Conservation (phyloP, 768 basidiomycete species). For the Pholiota microspora region DNA sequence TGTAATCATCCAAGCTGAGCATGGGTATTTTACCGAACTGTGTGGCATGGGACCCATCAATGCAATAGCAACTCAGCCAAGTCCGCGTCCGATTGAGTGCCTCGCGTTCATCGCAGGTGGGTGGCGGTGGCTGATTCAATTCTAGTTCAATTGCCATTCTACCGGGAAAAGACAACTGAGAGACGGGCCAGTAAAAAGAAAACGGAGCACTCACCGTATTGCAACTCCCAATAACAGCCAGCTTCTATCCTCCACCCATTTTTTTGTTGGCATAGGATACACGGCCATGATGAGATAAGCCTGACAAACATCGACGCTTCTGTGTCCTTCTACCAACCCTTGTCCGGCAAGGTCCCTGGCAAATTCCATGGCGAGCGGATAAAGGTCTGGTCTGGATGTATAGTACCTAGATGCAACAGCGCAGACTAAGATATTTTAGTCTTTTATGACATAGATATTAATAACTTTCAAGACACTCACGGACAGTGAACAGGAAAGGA, state of each 20-base stretch:
- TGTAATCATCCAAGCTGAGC: slow-evolving; percentile 58
- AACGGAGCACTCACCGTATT: slow-evolving; percentile 43
- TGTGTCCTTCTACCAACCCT: slow-evolving; percentile 57
- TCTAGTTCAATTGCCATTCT: slow-evolving; percentile 76
- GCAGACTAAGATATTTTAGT: slow-evolving; percentile 44
- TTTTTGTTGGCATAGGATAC: slow-evolving; percentile 59
- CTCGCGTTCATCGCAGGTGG: slow-evolving; percentile 57
- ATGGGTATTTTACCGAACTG: slow-evolving; percentile 75
- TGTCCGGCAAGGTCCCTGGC: slow-evolving; percentile 60
- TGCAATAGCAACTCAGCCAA: slow-evolving; percentile 75
- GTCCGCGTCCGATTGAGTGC: slow-evolving; percentile 68
- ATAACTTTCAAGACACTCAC: slow-evolving; percentile 34
- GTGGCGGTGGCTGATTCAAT: slow-evolving; percentile 53
- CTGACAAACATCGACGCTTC: slow-evolving; percentile 76
- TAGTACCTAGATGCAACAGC: slow-evolving; percentile 70
- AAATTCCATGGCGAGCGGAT: slow-evolving; percentile 57
- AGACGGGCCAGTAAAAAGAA: background rate
- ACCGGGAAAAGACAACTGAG: background rate
- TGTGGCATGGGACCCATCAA: slow-evolving; percentile 73
- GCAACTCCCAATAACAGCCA: slow-evolving; percentile 75
- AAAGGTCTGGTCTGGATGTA: slow-evolving; percentile 50
- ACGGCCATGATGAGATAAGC: slow-evolving; percentile 69
- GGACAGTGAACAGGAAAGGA: slow-evolving; percentile 60
- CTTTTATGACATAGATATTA: background rate
- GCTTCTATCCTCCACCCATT: slow-evolving; percentile 70